phyloP scores from a whole-genome alignment of 2,329 filamentous ascomycete genomes.

The Gnomoniopsis smithogilvyi region DNA sequence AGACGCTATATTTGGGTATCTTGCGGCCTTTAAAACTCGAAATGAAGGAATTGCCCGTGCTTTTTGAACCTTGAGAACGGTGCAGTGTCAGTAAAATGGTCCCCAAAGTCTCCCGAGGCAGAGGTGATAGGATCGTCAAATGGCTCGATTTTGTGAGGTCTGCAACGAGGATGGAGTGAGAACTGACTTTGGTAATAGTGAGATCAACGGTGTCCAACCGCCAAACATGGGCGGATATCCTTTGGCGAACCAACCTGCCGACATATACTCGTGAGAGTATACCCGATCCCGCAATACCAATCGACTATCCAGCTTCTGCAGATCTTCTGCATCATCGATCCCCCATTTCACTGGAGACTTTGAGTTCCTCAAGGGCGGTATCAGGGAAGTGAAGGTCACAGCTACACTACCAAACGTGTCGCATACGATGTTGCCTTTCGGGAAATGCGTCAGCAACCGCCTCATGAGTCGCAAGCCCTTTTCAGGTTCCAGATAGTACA shows the following conservation, averaged over 20 bases:
- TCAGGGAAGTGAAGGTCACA: constrained; percentile 1
- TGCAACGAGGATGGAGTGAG: background rate
- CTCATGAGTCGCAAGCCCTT: constrained; percentile 18
- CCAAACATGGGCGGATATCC: constrained; percentile 9
- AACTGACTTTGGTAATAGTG: constrained; percentile 7
- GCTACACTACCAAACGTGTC: constrained; percentile 5
- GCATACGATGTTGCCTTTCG: constrained; percentile 2
- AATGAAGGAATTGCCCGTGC: background rate
- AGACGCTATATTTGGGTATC: too few species aligned
- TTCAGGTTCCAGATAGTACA: constrained; percentile 21
- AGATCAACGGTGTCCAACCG: constrained; percentile 11
- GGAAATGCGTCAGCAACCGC: constrained; percentile 5
- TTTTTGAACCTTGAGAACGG: background rate
- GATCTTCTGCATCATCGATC: constrained; percentile 3
- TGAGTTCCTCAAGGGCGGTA: background rate
- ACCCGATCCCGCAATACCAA: constrained; percentile 2
- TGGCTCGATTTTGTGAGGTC: too few species aligned
- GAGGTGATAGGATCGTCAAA: background rate
- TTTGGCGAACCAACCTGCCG: constrained; percentile 6
- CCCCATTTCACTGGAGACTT: constrained; percentile 3
- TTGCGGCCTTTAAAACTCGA: background rate
- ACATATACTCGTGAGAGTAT: constrained; percentile 9
- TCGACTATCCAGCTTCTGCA: constrained; percentile 3
- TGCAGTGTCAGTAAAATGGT: constrained; percentile 1
- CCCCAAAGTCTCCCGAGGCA: background rate